These are phyloP conservation scores for Microcos paniculata DNA, from an alignment of 345 rosid species.

Conservation along the genomic window DNA sequence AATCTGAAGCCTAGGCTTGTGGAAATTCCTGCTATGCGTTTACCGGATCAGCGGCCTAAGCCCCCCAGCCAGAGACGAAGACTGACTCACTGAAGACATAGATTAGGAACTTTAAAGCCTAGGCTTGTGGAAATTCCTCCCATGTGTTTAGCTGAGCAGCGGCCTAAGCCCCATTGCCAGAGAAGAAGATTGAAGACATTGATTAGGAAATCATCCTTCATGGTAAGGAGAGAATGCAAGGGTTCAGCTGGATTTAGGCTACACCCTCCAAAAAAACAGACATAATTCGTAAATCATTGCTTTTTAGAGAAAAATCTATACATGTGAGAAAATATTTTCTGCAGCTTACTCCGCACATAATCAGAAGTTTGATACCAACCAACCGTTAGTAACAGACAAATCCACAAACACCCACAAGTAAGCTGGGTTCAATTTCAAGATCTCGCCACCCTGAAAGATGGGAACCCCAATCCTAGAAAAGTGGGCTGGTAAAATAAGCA, in stretches of 20 bases:
- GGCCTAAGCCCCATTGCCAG: neutral
- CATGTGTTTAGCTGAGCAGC: neutral
- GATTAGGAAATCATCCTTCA: neutral
- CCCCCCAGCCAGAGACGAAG: neutral
- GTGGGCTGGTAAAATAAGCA: neutral
- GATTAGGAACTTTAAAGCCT: neutral
- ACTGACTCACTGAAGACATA: neutral
- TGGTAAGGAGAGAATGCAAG: neutral
- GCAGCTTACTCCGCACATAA: neutral
- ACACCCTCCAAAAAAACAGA: neutral
- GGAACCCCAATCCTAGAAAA: neutral
- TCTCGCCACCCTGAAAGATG: too few relatives aligned
- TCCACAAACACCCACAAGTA: neutral
- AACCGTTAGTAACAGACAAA: neutral
- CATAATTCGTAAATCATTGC: too few relatives aligned
- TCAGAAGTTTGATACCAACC: neutral
- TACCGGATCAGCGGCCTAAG: neutral
- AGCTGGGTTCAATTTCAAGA: neutral
- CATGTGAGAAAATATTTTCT: neutral
- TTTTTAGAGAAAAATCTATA: too few relatives aligned
- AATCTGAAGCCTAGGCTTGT: neutral
- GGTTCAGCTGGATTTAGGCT: neutral
- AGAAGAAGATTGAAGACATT: neutral
- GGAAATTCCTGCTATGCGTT: neutral
- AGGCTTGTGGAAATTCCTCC: neutral